Percentiles rank a stretch among this genome's conserved stretches.
Evolutionary conservation across 177 flowering plant species (phyloP).

Genomic region (Tripterygium wilfordii): DNA sequence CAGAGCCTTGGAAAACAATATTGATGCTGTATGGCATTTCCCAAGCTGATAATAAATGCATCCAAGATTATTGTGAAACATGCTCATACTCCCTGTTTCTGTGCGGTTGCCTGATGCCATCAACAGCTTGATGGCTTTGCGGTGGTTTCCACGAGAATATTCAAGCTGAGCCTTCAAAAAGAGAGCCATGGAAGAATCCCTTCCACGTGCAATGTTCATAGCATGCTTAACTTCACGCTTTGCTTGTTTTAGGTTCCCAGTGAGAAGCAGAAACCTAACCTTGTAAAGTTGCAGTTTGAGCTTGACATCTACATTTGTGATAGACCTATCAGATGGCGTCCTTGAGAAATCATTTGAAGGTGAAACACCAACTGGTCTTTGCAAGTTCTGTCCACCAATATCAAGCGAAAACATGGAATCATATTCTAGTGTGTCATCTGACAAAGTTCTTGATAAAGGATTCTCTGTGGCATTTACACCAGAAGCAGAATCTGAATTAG

Average conservation of each 20-base stretch:
- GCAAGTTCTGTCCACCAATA: constrained; percentile 44
- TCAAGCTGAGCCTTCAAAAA: constrained; percentile 89
- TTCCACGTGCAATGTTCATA: constrained; percentile 76
- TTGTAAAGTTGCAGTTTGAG: constrained; percentile 82
- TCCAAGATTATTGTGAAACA: constrained; percentile 84
- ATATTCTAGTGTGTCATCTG: constrained; percentile 77
- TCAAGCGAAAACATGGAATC: constrained; percentile 61
- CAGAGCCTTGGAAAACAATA: constrained; percentile 80
- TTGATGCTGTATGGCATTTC: constrained; percentile 55
- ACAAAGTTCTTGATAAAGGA: constrained; percentile 65
- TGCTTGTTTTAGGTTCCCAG: constrained; percentile 74
- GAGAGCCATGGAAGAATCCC: constrained; percentile 80
- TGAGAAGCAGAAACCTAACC: constrained; percentile 69
- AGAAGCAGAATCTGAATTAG: constrained; percentile 39
- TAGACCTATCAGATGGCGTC: constrained; percentile 38
- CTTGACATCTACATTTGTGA: constrained; percentile 59
- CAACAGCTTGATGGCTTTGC: constrained; percentile 82
- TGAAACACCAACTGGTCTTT: constrained; percentile 37
- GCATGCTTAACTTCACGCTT: constrained; percentile 91
- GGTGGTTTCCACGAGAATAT: constrained; percentile 84
- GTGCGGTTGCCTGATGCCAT: constrained; percentile 60
- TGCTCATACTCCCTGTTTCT: constrained; percentile 58
- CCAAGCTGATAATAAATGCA: constrained; percentile 77
- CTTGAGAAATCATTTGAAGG: constrained; percentile 44
- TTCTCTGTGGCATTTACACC: constrained; percentile 43